Conservation (phyloP, 306 rosid genomes). For the Trichosanthes truncata region DNA sequence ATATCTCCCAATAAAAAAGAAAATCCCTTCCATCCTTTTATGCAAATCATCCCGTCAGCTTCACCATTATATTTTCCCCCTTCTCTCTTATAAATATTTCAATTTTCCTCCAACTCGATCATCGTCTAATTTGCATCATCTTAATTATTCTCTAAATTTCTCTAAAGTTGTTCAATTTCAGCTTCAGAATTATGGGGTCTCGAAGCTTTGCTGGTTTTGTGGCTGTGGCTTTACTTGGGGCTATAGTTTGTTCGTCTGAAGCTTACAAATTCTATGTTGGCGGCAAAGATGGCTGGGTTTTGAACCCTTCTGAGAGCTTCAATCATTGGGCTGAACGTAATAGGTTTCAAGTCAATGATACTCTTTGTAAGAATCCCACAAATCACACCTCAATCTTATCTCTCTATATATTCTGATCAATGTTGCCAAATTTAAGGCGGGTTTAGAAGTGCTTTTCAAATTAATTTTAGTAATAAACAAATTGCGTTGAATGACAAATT, state of each 20-base stretch:
- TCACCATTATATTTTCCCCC: background rate
- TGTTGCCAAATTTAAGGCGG: too few relatives aligned
- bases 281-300: conserved; percentile 64
- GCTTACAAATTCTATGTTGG: conserved; percentile 37
- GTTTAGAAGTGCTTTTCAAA: too few relatives aligned
- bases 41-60: background rate
- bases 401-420: too few relatives aligned
- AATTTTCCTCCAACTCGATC: background rate
- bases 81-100: background rate
- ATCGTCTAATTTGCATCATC: background rate
- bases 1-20: background rate
- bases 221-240: conserved; percentile 2
- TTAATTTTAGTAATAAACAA: too few relatives aligned
- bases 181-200: conserved; percentile 16
- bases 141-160: background rate
- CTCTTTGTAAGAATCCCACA: conserved; percentile 37
- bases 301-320: conserved; percentile 43
- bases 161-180: background rate
- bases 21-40: background rate
- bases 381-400: background rate
- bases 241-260: conserved; percentile 15
- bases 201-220: conserved; percentile 9
- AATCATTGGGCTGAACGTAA: conserved; percentile 45
- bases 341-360: conserved; percentile 69
- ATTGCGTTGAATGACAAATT: too few relatives aligned